Base-by-base conservation (phyloP, 768 basidiomycete genomes). In the Psilocybe cyanescens region DNA sequence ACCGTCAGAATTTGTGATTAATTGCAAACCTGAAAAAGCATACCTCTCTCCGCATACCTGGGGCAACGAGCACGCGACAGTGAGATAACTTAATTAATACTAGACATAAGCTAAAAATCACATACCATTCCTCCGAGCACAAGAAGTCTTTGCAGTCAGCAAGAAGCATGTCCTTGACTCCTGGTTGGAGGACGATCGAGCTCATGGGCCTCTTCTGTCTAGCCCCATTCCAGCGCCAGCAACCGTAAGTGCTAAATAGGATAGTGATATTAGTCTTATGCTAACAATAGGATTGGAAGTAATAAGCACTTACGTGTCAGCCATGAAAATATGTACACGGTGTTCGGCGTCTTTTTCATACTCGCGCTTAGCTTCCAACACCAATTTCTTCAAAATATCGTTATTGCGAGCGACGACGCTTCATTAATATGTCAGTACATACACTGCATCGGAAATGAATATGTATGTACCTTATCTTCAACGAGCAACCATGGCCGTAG, bases 41-140 rank as follows among this genome's bases (percentile, higher is more conserved):
- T 85, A 91, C 93, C 93, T 83, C 93, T 83, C 71, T 94, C 92
- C 61, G 92, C 92, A 80, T 95, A 95, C 92, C 92, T 93, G 69
- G 58, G 51, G 37, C 41, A 57, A 62, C 6, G 51, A 58, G 51
- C 45, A 58, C 8, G 31, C 63, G 58, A 60, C 37, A 39, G 37
- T 67, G 55, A 68, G 67, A 59, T 55, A 52, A 56, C 68, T 58
- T 55, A 52, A 56, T 68, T 58, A 60, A 55, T 57, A 60, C 55
- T 37, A 57, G 50, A 65, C 62, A 54, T 35, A 24, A 68, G 61
- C 37, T 58, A 17, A 60, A 3, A 56, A 30, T 9, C n/a, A 81
- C 90, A 67, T 72, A 92, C 92, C 92, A 93, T 62, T 93, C 90
- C 69, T 94, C 92, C 16, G 92, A 93, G 53, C 82, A 81, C 69